Conservation (phyloP, 257 asterid species). For the Solanum tarapatanum region DNA sequence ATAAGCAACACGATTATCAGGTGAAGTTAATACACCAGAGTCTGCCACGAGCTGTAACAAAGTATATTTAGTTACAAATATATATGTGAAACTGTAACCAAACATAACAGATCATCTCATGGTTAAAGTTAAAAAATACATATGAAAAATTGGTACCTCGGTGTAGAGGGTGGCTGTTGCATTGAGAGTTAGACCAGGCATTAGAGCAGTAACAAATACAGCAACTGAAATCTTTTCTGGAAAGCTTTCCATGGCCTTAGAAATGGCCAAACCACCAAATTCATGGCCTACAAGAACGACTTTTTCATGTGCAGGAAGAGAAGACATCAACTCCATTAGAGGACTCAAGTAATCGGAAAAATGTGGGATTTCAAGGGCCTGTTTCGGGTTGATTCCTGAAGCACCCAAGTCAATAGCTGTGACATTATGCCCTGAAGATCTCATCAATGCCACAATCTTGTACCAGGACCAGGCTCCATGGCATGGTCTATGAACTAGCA, state of each 20-base stretch:
- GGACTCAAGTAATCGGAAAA: not conserved
- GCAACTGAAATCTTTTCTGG: not conserved
- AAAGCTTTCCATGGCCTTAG: not conserved
- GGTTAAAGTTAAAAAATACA: too few relatives aligned
- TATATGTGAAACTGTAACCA: too few relatives aligned
- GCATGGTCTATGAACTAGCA: too few relatives aligned
- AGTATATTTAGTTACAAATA: not conserved
- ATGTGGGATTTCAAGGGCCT: not conserved
- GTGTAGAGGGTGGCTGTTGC: not conserved
- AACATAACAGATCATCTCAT: too few relatives aligned
- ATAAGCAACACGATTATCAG: not conserved
- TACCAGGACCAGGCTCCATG: too few relatives aligned
- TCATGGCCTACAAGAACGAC: not conserved
- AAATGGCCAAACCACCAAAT: not conserved
- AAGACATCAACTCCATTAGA: not conserved
- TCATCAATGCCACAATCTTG: too few relatives aligned
- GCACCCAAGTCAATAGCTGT: not conserved
- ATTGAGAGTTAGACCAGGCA: not conserved
- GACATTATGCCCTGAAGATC: not conserved
- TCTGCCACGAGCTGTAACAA: too few relatives aligned
- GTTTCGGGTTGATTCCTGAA: not conserved
- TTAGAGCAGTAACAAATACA: not conserved
- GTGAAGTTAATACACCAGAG: not conserved
- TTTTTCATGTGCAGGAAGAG: not conserved
- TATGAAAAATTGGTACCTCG: too few relatives aligned